phyloP scores from a whole-genome alignment of 1,284 basidiomycete genomes.

The Moniliophthora roreri region DNA sequence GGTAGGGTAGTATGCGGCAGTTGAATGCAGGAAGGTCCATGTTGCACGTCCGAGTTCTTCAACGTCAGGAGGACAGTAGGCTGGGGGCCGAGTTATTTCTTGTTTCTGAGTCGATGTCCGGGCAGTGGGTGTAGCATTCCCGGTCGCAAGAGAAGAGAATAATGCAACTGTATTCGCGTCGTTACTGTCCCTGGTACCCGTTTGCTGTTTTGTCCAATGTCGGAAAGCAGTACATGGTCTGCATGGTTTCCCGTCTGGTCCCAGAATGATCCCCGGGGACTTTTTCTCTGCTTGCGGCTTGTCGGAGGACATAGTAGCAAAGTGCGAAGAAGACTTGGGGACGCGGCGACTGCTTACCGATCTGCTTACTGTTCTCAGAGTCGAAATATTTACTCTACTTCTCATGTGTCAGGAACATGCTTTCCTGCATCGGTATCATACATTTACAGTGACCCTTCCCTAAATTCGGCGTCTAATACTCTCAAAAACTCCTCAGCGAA shows the following conservation, averaged over 20 bases:
- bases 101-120: slow-evolving; percentile 17
- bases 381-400: too few species aligned
- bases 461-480: background rate
- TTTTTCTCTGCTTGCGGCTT: background rate
- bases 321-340: too few species aligned
- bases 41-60: slow-evolving; percentile 87
- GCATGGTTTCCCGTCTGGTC: slow-evolving; percentile 92
- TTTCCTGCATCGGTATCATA: too few species aligned
- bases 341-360: too few species aligned
- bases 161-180: slow-evolving; percentile 34
- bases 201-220: slow-evolving; percentile 54
- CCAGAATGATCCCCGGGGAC: slow-evolving; percentile 80
- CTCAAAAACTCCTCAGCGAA: slow-evolving; percentile 69
- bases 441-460: too few species aligned
- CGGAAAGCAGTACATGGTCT: slow-evolving; percentile 86
- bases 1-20: slow-evolving; percentile 92
- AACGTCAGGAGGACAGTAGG: slow-evolving; percentile 84
- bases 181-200: slow-evolving; percentile 17
- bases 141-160: slow-evolving; percentile 40
- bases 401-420: too few species aligned
- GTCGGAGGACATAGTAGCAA: too few species aligned
- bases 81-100: slow-evolving; percentile 42
- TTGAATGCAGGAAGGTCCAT: slow-evolving; percentile 94
- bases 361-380: too few species aligned
- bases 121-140: slow-evolving; percentile 24